Evolutionary conservation across 2,329 filamentous ascomycete species (phyloP), one percentile per base, ranked within the genome.

Genomic region (Neurospora sp.): DNA sequence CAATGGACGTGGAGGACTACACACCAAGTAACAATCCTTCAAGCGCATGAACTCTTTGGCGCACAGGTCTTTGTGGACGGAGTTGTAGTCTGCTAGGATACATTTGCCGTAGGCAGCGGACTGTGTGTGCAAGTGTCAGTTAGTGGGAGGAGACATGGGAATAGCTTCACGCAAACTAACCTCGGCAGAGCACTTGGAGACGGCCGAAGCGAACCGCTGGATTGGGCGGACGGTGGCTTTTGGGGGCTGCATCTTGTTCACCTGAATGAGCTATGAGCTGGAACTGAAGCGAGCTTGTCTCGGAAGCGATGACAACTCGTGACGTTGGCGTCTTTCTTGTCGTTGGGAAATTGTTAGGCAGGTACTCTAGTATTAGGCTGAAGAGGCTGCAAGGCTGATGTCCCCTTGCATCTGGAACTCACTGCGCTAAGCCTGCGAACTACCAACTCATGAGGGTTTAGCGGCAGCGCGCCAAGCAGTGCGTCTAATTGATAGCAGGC

Each of bases 41-140:
- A 98, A 80, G 74, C 83, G 88, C 80, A 96, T 83, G 75, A 99
- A 98, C 77, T 97, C 93, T 70, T 88, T 88, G 4, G 86, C 85
- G 77, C 96, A 99, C 84, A 96, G 96, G 78, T 97, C 92, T 78
- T 97, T 97, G 75, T 93, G 87, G 3, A 97, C 88, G 4, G 93
- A 88, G 77, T 95, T 95, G 81, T 97, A 98, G 78, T 98, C 95
- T 46, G 88, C 88, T 67, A 95, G 87, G 73, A 99, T 89, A 79
- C 96, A 99, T 83, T 93, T 94, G 74, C 95, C 96, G 77, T 98
- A 99, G 12, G 87, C 84, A 2, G 92, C 85, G 68, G 92, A 91
- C 95, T 98, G 70, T 28, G 69, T 36, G 19, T 6, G 28, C 28
- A 33, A 33, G 28, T 33, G 38, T 69, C 37, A 69, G 68, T 37